Evolutionary conservation across 495 filamentous ascomycete species (phyloP).

Genomic region (Trichoderma orchidacearum): DNA sequence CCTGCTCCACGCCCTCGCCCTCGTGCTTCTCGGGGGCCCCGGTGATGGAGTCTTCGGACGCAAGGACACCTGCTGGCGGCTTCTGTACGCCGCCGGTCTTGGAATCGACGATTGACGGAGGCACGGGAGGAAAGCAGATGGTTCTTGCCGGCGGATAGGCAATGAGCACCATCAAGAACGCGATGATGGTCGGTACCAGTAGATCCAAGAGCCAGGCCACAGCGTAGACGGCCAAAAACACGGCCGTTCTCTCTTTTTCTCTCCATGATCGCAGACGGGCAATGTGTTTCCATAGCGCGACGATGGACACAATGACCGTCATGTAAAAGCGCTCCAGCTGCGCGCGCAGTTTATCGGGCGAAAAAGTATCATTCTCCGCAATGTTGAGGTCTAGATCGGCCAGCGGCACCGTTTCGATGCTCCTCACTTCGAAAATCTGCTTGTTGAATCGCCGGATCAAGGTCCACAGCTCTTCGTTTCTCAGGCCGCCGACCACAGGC

Average conservation of each 20-base stretch:
- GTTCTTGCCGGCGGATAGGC: slow-evolving; percentile 48
- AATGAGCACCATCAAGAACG: slow-evolving; percentile 49
- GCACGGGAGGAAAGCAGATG: slow-evolving; percentile 62
- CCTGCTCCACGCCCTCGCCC: slow-evolving; percentile 76
- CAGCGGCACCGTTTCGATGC: slow-evolving; percentile 6
- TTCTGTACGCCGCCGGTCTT: slow-evolving; percentile 54
- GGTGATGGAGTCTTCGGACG: slow-evolving; percentile 65
- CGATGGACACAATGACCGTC: slow-evolving; percentile 57
- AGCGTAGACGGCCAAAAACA: slow-evolving; percentile 60
- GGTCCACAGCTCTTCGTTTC: slow-evolving; percentile 78
- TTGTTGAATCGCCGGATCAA: slow-evolving; percentile 75
- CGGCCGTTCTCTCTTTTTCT: slow-evolving; percentile 52
- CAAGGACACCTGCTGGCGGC: slow-evolving; percentile 54
- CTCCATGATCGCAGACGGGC: slow-evolving; percentile 68
- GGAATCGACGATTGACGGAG: slow-evolving; percentile 48
- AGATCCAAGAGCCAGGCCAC: slow-evolving; percentile 63
- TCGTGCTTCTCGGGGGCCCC: slow-evolving; percentile 75
- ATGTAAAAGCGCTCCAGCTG: slow-evolving; percentile 79
- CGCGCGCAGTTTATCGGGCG: slow-evolving; percentile 70
- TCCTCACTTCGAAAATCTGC: slow-evolving; percentile 8
- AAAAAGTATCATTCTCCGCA: slow-evolving; percentile 71
- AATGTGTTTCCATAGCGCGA: slow-evolving; percentile 58
- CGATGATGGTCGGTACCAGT: slow-evolving; percentile 46
- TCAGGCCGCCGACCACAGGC: slow-evolving; percentile 56
- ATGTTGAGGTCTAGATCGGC: slow-evolving; percentile 68